These are phyloP conservation scores for Trypanosoma mega DNA, from an alignment of 208 protist species.

Conservation along the genomic window DNA sequence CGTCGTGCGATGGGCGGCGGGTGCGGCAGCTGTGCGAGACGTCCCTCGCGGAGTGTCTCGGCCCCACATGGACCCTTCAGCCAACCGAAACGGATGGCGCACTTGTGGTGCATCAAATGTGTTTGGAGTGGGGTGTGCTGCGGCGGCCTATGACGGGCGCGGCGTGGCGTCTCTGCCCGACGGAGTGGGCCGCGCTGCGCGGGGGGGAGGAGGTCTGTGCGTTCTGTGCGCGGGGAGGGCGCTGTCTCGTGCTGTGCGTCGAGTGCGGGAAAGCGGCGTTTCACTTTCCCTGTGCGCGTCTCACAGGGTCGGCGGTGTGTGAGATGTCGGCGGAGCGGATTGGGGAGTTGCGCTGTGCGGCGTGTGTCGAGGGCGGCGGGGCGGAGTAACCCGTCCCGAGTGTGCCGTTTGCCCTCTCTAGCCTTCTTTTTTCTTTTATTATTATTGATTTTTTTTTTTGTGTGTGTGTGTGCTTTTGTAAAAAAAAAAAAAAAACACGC, in stretches of 20 bases:
- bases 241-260: conserved; percentile 17
- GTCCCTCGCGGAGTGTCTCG: conserved; percentile 44
- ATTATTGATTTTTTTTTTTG: too few relatives aligned
- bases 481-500: too few relatives aligned
- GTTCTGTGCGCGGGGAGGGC: conserved; percentile 7
- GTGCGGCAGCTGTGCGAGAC: conserved; percentile 52
- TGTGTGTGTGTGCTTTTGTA: too few relatives aligned
- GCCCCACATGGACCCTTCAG: conserved; percentile 58
- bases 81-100: not conserved
- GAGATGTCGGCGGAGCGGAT: conserved; percentile 23
- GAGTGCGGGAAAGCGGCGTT: conserved; percentile 23
- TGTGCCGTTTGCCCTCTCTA: too few relatives aligned
- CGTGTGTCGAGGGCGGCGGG: not conserved
- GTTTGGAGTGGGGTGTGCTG: conserved; percentile 76
- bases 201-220: conserved; percentile 17
- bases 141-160: not conserved
- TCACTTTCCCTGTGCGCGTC: conserved; percentile 73
- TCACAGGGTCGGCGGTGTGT: conserved; percentile 59
- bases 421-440: too few relatives aligned
- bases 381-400: not conserved
- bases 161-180: not conserved
- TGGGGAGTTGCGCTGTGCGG: conserved; percentile 12
- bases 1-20: conserved; percentile 41
- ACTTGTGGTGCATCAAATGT: conserved; percentile 60
- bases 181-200: conserved; percentile 7